A percentile compares a stretch with the other conserved stretches of the same genome.
Evolutionary conservation across 805 yeast species (phyloP).

Genomic region (Cyberlindnera xishuangbannaensis): DNA sequence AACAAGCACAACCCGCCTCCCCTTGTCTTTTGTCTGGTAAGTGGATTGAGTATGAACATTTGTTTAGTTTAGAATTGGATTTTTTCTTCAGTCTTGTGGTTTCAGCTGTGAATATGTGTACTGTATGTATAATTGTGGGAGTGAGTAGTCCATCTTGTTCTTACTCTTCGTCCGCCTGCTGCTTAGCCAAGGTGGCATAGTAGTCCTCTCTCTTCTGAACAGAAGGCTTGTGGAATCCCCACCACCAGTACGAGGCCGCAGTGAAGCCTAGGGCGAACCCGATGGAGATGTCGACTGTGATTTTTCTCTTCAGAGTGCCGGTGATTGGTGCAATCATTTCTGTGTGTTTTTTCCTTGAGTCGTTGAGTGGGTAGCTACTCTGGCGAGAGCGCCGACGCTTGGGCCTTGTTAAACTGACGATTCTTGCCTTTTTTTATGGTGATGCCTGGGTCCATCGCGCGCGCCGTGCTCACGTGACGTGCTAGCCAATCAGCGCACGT

Average conservation of each 20-base stretch:
- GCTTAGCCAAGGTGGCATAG: conserved; percentile 40
- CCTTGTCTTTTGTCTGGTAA: too few relatives aligned
- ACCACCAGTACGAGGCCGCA: conserved; percentile 77
- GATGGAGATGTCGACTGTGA: conserved; percentile 68
- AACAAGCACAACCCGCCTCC: too few relatives aligned
- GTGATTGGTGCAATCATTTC: conserved; percentile 77
- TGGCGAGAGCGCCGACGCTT: neutral
- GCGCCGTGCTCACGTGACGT: too few relatives aligned
- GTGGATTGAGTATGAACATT: too few relatives aligned
- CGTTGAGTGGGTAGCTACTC: neutral
- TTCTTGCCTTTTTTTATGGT: too few relatives aligned
- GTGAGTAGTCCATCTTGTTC: too few relatives aligned
- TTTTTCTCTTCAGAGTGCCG: conserved; percentile 76
- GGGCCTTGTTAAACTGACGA: too few relatives aligned
- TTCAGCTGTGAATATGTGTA: too few relatives aligned
- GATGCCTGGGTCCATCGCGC: too few relatives aligned
- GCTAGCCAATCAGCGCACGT: conserved; percentile 17
- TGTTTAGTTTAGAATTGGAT: too few relatives aligned
- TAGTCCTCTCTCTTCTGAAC: conserved; percentile 77
- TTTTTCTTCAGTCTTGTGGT: too few relatives aligned
- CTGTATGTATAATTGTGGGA: too few relatives aligned
- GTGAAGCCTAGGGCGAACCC: conserved; percentile 61
- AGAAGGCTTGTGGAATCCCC: conserved; percentile 70
- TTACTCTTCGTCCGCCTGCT: conserved; percentile 17
- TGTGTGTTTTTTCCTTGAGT: conserved; percentile 2